Percentiles rank a stretch among this genome's conserved stretches.
Evolutionary conservation across 805 yeast species (phyloP).

Genomic region (Nakazawaea wickerhamii): DNA sequence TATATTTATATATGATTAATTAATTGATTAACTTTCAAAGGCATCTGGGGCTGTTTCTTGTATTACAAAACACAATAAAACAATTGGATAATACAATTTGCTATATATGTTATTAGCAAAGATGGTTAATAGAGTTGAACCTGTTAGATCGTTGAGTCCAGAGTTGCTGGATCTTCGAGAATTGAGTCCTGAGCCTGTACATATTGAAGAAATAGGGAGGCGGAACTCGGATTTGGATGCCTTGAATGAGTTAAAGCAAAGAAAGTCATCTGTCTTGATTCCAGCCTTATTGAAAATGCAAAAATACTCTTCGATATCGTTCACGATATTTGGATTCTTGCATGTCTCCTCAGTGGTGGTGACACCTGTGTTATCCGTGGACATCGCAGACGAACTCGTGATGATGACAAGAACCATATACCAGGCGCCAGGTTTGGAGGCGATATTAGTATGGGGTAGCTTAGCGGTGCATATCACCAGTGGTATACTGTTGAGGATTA

Average conservation of each 20-base stretch:
- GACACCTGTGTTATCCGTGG: slow-evolving; percentile 45
- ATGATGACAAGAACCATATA: slow-evolving; percentile 59
- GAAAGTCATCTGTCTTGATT: slow-evolving; percentile 9
- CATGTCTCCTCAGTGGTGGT: slow-evolving; percentile 52
- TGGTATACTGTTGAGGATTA: slow-evolving; percentile 43
- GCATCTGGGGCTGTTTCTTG: slow-evolving; percentile 1
- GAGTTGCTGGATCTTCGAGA: not conserved
- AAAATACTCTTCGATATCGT: slow-evolving; percentile 55
- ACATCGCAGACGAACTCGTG: slow-evolving; percentile 46
- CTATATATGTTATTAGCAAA: not conserved
- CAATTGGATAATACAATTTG: not conserved
- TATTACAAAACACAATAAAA: slow-evolving; percentile 2
- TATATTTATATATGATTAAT: not conserved
- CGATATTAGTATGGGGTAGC: slow-evolving; percentile 40
- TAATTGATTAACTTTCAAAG: too few species aligned
- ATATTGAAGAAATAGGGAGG: not conserved
- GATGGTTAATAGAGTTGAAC: not conserved
- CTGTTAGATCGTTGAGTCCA: not conserved
- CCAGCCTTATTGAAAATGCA: slow-evolving; percentile 32
- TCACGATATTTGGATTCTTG: slow-evolving; percentile 49
- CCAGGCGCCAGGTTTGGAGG: slow-evolving; percentile 49
- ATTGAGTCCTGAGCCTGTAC: slow-evolving; percentile 4
- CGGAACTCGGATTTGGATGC: slow-evolving; percentile 1
- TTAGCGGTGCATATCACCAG: slow-evolving; percentile 43
- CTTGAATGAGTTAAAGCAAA: slow-evolving; percentile 6